Percentiles rank a stretch among this genome's conserved stretches.
Conservation (phyloP, 495 filamentous ascomycete species). For the Neurospora sp. region DNA sequence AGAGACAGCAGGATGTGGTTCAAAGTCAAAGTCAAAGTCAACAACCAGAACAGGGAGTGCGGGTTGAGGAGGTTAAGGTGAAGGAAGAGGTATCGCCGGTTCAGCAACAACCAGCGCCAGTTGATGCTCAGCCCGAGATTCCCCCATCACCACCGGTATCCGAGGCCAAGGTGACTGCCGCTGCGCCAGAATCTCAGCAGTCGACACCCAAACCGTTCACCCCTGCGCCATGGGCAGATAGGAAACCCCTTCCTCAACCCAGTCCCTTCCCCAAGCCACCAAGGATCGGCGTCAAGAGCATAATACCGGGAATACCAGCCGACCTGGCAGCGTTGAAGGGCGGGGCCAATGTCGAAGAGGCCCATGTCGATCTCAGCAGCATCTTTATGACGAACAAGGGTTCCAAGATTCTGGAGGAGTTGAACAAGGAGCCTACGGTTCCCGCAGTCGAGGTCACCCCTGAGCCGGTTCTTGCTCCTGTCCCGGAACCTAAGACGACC, state of each 20-base stretch:
- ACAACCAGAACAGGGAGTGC: neutral
- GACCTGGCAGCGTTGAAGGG: neutral
- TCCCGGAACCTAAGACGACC: neutral
- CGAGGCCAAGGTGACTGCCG: neutral
- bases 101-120: neutral
- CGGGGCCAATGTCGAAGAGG: neutral
- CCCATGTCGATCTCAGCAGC: slow-evolving; percentile 23
- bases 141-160: slow-evolving; percentile 6
- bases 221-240: slow-evolving; percentile 15
- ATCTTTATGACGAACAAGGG: slow-evolving; percentile 28
- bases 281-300: neutral
- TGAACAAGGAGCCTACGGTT: slow-evolving; percentile 4
- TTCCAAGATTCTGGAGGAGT: slow-evolving; percentile 21
- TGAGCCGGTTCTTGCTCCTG: neutral
- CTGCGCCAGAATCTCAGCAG: neutral
- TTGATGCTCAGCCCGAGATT: neutral
- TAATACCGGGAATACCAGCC: neutral
- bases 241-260: neutral
- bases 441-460: neutral
- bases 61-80: neutral
- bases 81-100: neutral
- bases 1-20: neutral
- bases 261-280: neutral
- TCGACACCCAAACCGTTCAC: neutral
- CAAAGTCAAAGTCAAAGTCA: neutral